Evolutionary conservation across 106 monocot genomes (phyloP).

Genomic region (Phalaenopsis equestris): DNA sequence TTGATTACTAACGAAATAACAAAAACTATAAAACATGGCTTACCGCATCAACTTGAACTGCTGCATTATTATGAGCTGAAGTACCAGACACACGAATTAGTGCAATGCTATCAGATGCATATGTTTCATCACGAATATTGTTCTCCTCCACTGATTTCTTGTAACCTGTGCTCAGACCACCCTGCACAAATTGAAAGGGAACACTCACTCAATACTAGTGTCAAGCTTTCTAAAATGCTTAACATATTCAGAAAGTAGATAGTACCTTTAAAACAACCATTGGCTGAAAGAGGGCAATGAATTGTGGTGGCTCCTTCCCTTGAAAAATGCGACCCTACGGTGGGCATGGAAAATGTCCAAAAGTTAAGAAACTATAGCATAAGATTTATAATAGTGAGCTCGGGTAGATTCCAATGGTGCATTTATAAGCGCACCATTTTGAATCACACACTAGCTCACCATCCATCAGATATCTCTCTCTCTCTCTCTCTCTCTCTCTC

Average conservation of each 20-base stretch:
- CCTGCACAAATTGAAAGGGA: constrained; percentile 24
- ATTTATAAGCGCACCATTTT: too few species aligned
- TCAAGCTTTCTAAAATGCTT: neutral
- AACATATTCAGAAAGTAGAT: neutral
- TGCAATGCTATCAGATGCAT: constrained; percentile 57
- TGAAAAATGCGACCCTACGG: constrained; percentile 66
- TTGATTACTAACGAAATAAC: neutral
- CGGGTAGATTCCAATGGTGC: too few species aligned
- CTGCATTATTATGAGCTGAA: constrained; percentile 63
- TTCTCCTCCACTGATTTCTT: constrained; percentile 57
- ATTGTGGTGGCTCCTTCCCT: constrained; percentile 85
- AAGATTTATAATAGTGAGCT: too few species aligned
- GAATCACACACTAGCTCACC: too few species aligned
- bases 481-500: too few species aligned
- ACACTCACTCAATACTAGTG: neutral
- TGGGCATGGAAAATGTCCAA: neutral
- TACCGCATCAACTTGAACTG: constrained; percentile 90
- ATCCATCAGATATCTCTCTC: too few species aligned
- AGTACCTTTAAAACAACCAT: constrained; percentile 78
- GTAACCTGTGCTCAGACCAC: constrained; percentile 72
- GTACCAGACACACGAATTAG: constrained; percentile 63
- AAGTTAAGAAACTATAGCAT: neutral
- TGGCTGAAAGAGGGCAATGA: constrained; percentile 78
- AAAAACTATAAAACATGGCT: neutral
- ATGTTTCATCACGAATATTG: constrained; percentile 62